Evolutionary conservation across 345 rosid genomes (phyloP), one percentile per base, ranked within the genome.

Genomic region (Syzygium jambos): DNA sequence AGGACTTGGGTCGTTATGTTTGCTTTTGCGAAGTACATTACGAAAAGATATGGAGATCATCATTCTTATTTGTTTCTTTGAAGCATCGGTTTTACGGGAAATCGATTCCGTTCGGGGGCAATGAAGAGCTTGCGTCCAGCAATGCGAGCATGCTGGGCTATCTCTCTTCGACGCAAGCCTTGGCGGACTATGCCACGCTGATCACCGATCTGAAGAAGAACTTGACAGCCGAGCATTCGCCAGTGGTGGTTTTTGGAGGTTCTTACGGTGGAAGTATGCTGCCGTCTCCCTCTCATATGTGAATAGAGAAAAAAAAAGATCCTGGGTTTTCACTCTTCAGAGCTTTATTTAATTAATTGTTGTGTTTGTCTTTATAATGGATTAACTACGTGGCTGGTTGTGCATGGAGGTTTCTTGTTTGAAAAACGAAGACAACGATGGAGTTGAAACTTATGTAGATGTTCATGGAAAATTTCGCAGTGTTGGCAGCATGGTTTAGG

Each of bases 401-500:
- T 13, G 73, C 73, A 61, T 61, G 54, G 16, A 13, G 68, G 16
- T 61, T 61, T n/a, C 34, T 61, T 8, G 68, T 61, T 61, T 61
- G 4, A 61, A 12, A 27, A 61, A n/a, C 8, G 6, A 61, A 12
- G 25, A 25, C 15, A 51, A 78, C 46, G 11, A 46, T 41, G 27
- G 23, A 46, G 84, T 78, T 51, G 6, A 83, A 83, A 57, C 63
- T 83, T 51, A n/a, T 23, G 43, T 1, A 11, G 78, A 23, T 57
- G 82, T 78, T 65, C 49, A 9, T 86, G 3, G 73, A n/a, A 10
- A 61, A 78, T 87, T 30, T 68, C 41, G 51, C 95, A 95, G 98
- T 93, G 98, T 87, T 96, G 88, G 98, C 98, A 46, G 95, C 97
- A 4, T 94, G 98, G 98, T 94, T 96, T 87, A 94, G 98, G 87